Evolutionary conservation across 225 moss, liverwort and hornwort genomes (phyloP), one percentile per base, ranked within the genome.

Genomic region (Rhytidiadelphus loreus): DNA sequence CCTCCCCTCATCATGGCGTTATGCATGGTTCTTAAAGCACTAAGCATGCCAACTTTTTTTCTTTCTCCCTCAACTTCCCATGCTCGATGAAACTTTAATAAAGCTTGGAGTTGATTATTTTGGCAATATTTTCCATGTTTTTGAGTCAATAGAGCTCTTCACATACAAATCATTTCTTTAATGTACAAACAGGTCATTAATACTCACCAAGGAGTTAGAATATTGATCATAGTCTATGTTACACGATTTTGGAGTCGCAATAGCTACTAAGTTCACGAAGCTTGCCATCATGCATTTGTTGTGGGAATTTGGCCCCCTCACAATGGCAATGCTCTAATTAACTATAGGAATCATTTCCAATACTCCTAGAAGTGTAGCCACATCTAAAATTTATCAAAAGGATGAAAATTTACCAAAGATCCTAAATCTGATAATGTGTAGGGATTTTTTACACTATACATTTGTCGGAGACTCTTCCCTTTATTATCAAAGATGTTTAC

Each of bases 181-280:
- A 37, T 11, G 11, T 6, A 20, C 2, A 37, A 37, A 5, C 4
- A 35, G 0, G 17, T 66, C 11, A 11, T 37, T 65, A 35, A 35
- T 35, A 5, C 3, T 19, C 10, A 18, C 7, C 1, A 35, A 5
- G 3, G 10, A 65, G 3, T 35, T 10, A 18, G 1, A 8, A 0
- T 10, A 35, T 0, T 0, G 2, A 35, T 65, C 7, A 19, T 8
- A 25, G 5, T 33, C 64, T 9, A 64, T 6, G 2, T 6, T 9
- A 1, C 5, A 21, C 5, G 5, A 5, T 33, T 3, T 5, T 1
- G 3, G 0, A 65, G 3, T 35, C 1, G 3, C 1, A 65, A 10
- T 35, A 5, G 5, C 18, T 1, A 1, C 9, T 9, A 58, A 58
- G 23, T 58, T 58, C 10, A 58, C 23, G 10, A 58, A 23, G 4